These are phyloP conservation scores for Tylopilus sp. DNA, from an alignment of 1,284 basidiomycete genomes.

Conservation along the genomic window DNA sequence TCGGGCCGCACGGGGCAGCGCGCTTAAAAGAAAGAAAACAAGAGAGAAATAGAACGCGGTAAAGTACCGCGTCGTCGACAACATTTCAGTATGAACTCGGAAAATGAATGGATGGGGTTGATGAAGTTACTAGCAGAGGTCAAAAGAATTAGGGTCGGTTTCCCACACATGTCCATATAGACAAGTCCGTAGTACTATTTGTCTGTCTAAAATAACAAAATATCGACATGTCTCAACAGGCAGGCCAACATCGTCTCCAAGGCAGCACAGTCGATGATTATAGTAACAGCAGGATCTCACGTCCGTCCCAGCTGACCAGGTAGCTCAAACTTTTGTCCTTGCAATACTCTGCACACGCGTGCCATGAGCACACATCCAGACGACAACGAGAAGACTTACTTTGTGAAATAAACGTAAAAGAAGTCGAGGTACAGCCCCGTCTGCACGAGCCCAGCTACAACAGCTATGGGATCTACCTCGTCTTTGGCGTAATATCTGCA, in stretches of 20 bases:
- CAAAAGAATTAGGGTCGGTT: slow-evolving; percentile 5
- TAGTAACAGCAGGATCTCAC: slow-evolving; percentile 9
- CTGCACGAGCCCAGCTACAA: slow-evolving; percentile 94
- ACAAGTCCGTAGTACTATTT: slow-evolving; percentile 22
- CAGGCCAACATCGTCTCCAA: background rate
- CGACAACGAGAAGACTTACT: slow-evolving; percentile 55
- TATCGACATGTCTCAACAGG: slow-evolving; percentile 13
- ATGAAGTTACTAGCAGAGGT: no score
- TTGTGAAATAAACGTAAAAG: slow-evolving; percentile 91
- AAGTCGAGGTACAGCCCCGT: slow-evolving; percentile 97
- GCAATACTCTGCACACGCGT: slow-evolving; percentile 63
- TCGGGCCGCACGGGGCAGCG: slow-evolving; percentile 45
- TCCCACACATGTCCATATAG: slow-evolving; percentile 36
- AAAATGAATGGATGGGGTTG: slow-evolving; percentile 13
- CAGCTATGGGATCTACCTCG: slow-evolving; percentile 91
- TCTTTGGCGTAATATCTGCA: slow-evolving; percentile 90
- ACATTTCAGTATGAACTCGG: background rate
- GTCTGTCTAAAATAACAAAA: slow-evolving; percentile 22
- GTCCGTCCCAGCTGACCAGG: slow-evolving; percentile 58
- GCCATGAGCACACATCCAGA: slow-evolving; percentile 20
- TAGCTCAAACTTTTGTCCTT: slow-evolving; percentile 81
- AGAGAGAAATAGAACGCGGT: slow-evolving; percentile 27
- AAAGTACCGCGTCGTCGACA: slow-evolving; percentile 24
- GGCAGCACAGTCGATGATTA: slow-evolving; percentile 5
- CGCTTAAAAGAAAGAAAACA: slow-evolving; percentile 20